Evolutionary conservation across 495 filamentous ascomycete species (phyloP), one percentile per base, ranked within the genome.

Genomic region (Articulospora tetracladia): DNA sequence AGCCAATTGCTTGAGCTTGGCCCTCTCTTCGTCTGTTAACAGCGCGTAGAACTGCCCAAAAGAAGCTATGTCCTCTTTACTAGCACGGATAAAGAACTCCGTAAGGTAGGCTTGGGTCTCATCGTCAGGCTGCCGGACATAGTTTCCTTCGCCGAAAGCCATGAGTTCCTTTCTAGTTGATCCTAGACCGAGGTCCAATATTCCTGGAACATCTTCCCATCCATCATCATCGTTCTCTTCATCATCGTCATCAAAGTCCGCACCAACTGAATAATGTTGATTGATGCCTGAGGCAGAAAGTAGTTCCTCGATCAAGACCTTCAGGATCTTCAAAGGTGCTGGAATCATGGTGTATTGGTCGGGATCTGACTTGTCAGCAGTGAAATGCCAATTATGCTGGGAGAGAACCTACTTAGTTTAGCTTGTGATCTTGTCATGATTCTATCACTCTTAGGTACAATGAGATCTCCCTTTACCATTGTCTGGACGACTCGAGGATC

Each of bases 391-490:
- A 25, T 50, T 25, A 27, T 50, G 20, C 19, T 54, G 41, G 41
- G 46, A 36, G 25, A 41, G 44, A 25, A 22, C 39, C 39, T 72
- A 88, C 85, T 85, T 59, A 83, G 78, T 70, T 89, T 91, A 7
- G 94, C 83, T 61, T 91, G 86, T 22, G 92, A 97, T 60, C 94
- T 83, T 3, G 94, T 98, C 82, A 94, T 90, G 68, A 98, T 98
- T 44, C 90, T 86, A 55, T 89, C 86, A 56, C 86, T 90, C 55
- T 85, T 78, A 44, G 86, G 83, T 58, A 95, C 83, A 65, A 98
- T 90, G 8, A 97, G 80, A 70, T 98, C 94, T 41, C 94, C 94
- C 74, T 91, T 92, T 34, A 97, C 93, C 68, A 85, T 80, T 23
- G 92, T 93, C 62, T 89, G 83, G 3, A 80, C 72, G 15, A 98